Evolutionary conservation across 176 grass and related monocot species (phyloP).

Genomic region (Raddia guianensis): DNA sequence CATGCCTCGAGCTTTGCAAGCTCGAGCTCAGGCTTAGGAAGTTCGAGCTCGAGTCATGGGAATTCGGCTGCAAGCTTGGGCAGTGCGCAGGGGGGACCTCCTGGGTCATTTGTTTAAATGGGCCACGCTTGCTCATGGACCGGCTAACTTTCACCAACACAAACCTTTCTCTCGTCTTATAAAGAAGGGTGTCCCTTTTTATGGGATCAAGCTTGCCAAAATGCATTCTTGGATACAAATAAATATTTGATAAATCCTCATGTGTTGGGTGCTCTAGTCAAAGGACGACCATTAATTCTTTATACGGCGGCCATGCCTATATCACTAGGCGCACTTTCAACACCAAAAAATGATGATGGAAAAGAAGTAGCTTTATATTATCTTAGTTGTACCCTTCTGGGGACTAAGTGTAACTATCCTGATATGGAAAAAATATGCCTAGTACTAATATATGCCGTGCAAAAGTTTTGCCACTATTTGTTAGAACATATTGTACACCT

Average conservation of each 20-base stretch:
- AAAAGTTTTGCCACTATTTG: not conserved
- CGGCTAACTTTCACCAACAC: too few species aligned
- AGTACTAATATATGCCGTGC: not conserved
- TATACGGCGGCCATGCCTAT: not conserved
- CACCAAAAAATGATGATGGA: not conserved
- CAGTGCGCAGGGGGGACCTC: too few species aligned
- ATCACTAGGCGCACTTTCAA: not conserved
- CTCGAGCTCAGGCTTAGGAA: too few species aligned
- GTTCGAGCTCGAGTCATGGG: too few species aligned
- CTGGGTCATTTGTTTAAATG: too few species aligned
- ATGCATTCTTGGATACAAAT: not conserved
- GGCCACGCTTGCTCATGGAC: too few species aligned
- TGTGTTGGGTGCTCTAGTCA: not conserved
- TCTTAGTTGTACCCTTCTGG: not conserved
- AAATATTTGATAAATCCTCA: not conserved
- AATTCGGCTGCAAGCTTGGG: too few species aligned
- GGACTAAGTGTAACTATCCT: not conserved
- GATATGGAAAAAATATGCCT: too few species aligned
- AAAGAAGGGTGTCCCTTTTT: not conserved
- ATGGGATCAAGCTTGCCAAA: conserved; percentile 28
- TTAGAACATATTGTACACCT: not conserved
- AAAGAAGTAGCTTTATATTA: not conserved
- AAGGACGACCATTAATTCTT: not conserved
- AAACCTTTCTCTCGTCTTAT: not conserved
- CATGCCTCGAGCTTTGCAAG: too few species aligned